Evolutionary conservation across 257 asterid species (phyloP), one percentile per base, ranked within the genome.

Genomic region (Solanum chaucha): DNA sequence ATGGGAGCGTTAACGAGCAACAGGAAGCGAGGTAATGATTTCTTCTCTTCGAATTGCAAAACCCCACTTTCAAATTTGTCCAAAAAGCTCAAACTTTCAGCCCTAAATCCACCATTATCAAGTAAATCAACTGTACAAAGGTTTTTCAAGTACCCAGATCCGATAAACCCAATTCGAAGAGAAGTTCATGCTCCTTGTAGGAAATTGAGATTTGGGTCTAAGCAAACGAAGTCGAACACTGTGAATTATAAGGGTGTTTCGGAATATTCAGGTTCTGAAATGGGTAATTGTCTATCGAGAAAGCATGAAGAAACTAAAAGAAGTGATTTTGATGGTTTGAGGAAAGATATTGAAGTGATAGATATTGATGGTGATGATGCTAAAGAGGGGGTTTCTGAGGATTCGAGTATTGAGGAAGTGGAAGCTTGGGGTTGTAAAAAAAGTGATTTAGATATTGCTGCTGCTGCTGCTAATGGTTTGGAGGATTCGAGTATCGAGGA

Each of bases 121-220:
- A 64, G 89, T 0, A 89, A 81, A 26, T 91, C 91, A 55, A 19
- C 87, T 40, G 67, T 65, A 64, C 89, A 89, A 6, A 90, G 91
- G 88, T n/a, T 90, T 85, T 55, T 87, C 40, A 83, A 14, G 91
- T 94, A 94, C 87, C 98, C 98, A 12, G 91, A 87, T 4, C 26
- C 35, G 35, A 90, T 86, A 48, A 9, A 75, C 44, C 88, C 72
- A 80, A 87, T 89, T 48, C 32, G 20, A 35, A 89, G 97, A 80
- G 92, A 85, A 68, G 90, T 91, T 84, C 98, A 94, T 88, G 98
- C 94, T 85, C 98, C 98, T 3, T 87, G 90, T 20, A 91, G 94
- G 64, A 87, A 36, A 48, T 74, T 40, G 3, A 92, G 86, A 86
- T 89, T 89, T 73, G 87, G 91, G 71, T 40, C 2, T 4, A 74